phyloP scores from a whole-genome alignment of 805 yeast species.

The Wickerhamomyces rabaulensis region DNA sequence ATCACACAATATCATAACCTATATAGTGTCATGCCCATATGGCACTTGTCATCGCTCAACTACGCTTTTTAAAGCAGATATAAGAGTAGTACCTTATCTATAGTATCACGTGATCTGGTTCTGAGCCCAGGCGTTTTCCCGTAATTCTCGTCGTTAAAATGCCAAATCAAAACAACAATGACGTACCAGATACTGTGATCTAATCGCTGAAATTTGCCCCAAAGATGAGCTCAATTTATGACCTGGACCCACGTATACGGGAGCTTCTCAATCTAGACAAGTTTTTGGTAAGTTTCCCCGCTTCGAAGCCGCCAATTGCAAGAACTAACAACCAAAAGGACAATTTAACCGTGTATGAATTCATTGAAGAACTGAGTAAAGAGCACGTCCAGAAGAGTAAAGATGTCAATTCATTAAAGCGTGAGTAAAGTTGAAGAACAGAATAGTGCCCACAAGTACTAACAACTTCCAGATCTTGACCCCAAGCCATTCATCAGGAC shows the following conservation, averaged over 20 bases:
- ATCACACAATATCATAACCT: no score
- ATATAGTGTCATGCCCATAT: no score
- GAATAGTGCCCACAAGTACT: not conserved
- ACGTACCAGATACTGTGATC: not conserved
- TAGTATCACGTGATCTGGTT: not conserved
- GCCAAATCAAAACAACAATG: not conserved
- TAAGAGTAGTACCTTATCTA: no score
- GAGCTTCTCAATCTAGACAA: constrained; percentile 52
- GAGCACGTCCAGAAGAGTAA: constrained; percentile 52
- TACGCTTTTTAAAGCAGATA: no score
- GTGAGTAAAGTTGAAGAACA: no score
- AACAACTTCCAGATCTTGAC: constrained; percentile 39
- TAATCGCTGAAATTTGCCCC: not conserved
- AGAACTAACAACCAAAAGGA: constrained; percentile 24
- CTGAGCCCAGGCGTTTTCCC: not conserved
- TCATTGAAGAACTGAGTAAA: constrained; percentile 72
- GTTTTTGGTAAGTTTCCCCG: constrained; percentile 36
- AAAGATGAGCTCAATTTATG: constrained; percentile 42
- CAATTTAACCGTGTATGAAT: constrained; percentile 70
- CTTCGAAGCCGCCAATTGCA: not conserved
- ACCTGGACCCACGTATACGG: constrained; percentile 59
- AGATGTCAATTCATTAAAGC: constrained; percentile 44
- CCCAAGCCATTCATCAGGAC: constrained; percentile 94
- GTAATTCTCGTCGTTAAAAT: no score
- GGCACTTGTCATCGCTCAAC: no score